Evolutionary conservation across 352 stramenopile species (phyloP).

Genomic region (Globisporangium iwayamae): DNA sequence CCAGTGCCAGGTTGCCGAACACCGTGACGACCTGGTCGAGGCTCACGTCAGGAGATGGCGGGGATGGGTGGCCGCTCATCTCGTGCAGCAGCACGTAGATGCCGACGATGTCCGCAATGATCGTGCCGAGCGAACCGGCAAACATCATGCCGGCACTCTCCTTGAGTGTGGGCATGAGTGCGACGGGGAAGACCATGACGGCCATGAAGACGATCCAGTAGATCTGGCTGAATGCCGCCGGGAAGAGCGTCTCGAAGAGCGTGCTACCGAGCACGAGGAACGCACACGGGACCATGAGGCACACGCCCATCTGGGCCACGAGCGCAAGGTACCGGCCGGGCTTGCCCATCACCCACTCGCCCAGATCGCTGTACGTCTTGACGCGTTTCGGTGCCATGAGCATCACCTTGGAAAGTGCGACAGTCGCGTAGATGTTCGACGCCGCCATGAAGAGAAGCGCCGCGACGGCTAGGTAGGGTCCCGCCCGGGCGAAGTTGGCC

Average conservation of each 20-base stretch:
- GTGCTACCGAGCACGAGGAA: slow-evolving; percentile 54
- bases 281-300: slow-evolving; percentile 40
- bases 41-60: slow-evolving; percentile 29
- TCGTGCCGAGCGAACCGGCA: slow-evolving; percentile 37
- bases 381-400: slow-evolving; percentile 39
- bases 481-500: slow-evolving; percentile 47
- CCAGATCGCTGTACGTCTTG: slow-evolving; percentile 48
- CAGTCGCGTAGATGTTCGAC: slow-evolving; percentile 45
- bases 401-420: slow-evolving; percentile 45
- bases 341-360: slow-evolving; percentile 41
- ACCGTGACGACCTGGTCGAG: slow-evolving; percentile 37
- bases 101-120: slow-evolving; percentile 39
- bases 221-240: slow-evolving; percentile 38
- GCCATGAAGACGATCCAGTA: slow-evolving; percentile 51
- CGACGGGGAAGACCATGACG: slow-evolving; percentile 27
- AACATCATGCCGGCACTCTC: slow-evolving; percentile 33
- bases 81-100: slow-evolving; percentile 29
- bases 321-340: slow-evolving; percentile 34
- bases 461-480: slow-evolving; percentile 33
- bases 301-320: slow-evolving; percentile 39
- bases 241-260: slow-evolving; percentile 47
- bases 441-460: slow-evolving; percentile 51
- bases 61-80: slow-evolving; percentile 32
- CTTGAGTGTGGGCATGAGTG: slow-evolving; percentile 43
- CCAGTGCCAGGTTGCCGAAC: slow-evolving; percentile 56